Evolutionary conservation across 148 eudicot species (phyloP), one percentile per base, ranked within the genome.

Genomic region (Rhododendron mucronatum): DNA sequence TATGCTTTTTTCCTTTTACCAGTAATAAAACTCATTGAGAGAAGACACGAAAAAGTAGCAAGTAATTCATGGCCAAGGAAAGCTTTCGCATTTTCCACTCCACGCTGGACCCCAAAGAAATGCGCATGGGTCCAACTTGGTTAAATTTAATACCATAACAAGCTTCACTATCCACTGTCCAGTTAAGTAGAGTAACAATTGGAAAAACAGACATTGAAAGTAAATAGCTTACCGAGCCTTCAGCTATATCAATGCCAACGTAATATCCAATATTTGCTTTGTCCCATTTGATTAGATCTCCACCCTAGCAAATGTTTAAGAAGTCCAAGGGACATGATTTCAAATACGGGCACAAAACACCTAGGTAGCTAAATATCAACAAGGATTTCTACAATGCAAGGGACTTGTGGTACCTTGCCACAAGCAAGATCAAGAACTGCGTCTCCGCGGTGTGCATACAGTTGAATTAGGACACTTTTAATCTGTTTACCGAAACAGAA

Each of bases 211-310:
- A 12, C 80, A 37, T 16, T 0, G 39, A 86, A 37, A 28, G 18
- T 53, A 26, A 80, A 87, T 51, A 75, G 67, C 83, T 90, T 94
- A 97, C 99, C 89, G 98, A 97, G 88, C 99, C 99, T 55, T 95
- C 98, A 41, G 99, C 98, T 83, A 95, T 97, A 86, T 97, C 99
- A 69, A 97, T 93, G 78, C 99, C 99, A 86, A 97, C 98, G 85
- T 97, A 97, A 88, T 97, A 97, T 86, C 98, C 96, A 61, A 97
- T 88, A 83, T 87, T 95, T 82, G 99, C 99, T 92, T 97, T 95
- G 91, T 97, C 99, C 99, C 99, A 97, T 90, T 97, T 97, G 82
- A 95, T 97, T 21, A 97, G 91, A 90, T 97, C 99, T 85, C 99
- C 99, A 55, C 99, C 99, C 99, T 95, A 88, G 39, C 44, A 85